A percentile compares a stretch with the other conserved stretches of the same genome.
Evolutionary conservation across 2,329 filamentous ascomycete genomes (phyloP).

Genomic region (Cryphonectria parasitica): DNA sequence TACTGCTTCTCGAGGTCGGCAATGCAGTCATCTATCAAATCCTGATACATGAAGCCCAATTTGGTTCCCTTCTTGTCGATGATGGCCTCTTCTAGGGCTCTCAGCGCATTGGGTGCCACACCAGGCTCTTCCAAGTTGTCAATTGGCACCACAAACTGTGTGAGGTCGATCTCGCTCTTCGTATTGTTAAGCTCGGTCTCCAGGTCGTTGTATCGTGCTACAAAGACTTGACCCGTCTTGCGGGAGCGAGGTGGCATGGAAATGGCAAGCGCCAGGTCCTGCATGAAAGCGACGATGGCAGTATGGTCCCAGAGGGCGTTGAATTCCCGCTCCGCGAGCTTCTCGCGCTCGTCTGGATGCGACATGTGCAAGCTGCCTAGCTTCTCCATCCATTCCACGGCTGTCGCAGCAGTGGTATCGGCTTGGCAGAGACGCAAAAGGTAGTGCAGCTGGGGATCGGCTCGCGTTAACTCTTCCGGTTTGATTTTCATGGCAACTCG

Average conservation of each 20-base stretch:
- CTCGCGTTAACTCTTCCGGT: constrained; percentile 42
- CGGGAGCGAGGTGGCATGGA: constrained; percentile 43
- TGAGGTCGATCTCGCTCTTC: constrained; percentile 44
- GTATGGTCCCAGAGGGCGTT: constrained; percentile 43
- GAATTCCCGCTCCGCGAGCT: constrained; percentile 39
- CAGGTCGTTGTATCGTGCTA: constrained; percentile 39
- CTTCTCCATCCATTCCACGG: constrained; percentile 46
- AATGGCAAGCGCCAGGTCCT: constrained; percentile 41
- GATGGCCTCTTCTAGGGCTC: constrained; percentile 43
- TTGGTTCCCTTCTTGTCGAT: constrained; percentile 43
- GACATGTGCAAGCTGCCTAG: constrained; percentile 43
- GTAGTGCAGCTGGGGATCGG: constrained; percentile 47
- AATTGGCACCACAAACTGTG: constrained; percentile 45
- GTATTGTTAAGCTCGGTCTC: constrained; percentile 44
- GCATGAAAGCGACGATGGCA: constrained; percentile 44
- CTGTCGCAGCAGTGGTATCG: constrained; percentile 40
- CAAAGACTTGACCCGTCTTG: constrained; percentile 46
- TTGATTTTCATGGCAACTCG: constrained; percentile 47
- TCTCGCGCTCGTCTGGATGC: constrained; percentile 40
- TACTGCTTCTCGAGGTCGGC: constrained; percentile 38
- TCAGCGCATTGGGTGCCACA: constrained; percentile 42
- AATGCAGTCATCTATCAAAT: constrained; percentile 46
- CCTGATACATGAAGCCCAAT: constrained; percentile 49
- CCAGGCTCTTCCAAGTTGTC: constrained; percentile 47
- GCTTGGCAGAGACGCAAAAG: constrained; percentile 49